phyloP scores from a whole-genome alignment of 106 monocot species.

The Agapanthus africanus region DNA sequence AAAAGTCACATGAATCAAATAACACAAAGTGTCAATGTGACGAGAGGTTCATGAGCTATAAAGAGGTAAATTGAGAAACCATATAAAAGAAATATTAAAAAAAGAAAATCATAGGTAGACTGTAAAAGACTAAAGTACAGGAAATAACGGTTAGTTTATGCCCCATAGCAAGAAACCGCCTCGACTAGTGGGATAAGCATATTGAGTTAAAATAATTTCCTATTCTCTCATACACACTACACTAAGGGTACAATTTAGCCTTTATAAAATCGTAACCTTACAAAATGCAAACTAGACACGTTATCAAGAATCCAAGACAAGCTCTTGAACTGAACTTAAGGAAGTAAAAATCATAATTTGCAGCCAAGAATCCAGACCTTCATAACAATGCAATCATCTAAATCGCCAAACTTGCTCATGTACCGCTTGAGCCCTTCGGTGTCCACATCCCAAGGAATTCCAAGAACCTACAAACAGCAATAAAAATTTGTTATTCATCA shows the following conservation, averaged over 20 bases:
- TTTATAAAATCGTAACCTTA: no score
- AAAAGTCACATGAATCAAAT: background rate
- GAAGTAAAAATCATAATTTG: background rate
- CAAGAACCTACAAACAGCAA: slow-evolving; percentile 42
- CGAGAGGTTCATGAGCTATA: background rate
- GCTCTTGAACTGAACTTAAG: background rate
- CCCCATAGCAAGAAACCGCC: no score
- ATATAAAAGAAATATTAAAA: background rate
- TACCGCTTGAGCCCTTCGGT: slow-evolving; percentile 47
- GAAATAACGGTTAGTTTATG: no score
- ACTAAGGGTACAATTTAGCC: no score
- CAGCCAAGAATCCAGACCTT: slow-evolving; percentile 24
- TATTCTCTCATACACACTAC: no score
- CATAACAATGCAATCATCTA: slow-evolving; percentile 66
- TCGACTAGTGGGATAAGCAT: no score
- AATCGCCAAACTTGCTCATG: slow-evolving; percentile 58
- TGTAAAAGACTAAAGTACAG: no score
- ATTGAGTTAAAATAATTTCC: no score
- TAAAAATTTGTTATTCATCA: background rate
- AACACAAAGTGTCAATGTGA: background rate
- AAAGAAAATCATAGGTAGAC: no score
- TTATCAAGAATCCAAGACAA: background rate
- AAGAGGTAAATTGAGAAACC: background rate
- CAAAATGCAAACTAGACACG: background rate
- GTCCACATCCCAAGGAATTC: slow-evolving; percentile 66